phyloP scores from a whole-genome alignment of 192 early-diverging fungal genomes.

The Pilobolus umbonatus region DNA sequence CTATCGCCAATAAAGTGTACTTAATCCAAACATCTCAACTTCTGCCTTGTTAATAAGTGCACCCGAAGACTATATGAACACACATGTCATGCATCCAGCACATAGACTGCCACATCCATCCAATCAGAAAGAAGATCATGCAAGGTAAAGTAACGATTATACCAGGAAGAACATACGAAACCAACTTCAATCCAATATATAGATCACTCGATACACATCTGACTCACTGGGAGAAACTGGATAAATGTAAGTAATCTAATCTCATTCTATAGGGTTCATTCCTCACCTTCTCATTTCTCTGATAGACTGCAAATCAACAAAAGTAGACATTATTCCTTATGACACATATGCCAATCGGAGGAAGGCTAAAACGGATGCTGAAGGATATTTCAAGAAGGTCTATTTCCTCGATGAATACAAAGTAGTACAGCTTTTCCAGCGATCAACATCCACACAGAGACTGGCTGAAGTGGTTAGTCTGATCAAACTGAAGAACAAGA shows the following conservation, averaged over 20 bases:
- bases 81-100: too few relatives aligned
- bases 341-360: background rate
- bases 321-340: conserved; percentile 1
- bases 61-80: too few relatives aligned
- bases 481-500: conserved; percentile 28
- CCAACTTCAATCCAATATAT: conserved; percentile 2
- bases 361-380: conserved; percentile 1
- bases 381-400: conserved; percentile 51
- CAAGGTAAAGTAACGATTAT: too few relatives aligned
- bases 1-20: too few relatives aligned
- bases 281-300: background rate
- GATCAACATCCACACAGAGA: conserved; percentile 46
- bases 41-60: too few relatives aligned
- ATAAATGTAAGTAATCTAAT: conserved; percentile 3
- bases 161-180: too few relatives aligned
- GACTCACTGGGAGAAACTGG: conserved; percentile 17
- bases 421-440: conserved; percentile 51
- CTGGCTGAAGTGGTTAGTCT: conserved; percentile 47
- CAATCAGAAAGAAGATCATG: too few relatives aligned
- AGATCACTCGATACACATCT: background rate
- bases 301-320: conserved; percentile 1
- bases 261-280: background rate
- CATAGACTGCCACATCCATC: too few relatives aligned
- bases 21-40: too few relatives aligned
- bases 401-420: conserved; percentile 35